These are phyloP conservation scores for Psilocybe tampanensis DNA, from an alignment of 768 basidiomycete species.

Conservation along the genomic window DNA sequence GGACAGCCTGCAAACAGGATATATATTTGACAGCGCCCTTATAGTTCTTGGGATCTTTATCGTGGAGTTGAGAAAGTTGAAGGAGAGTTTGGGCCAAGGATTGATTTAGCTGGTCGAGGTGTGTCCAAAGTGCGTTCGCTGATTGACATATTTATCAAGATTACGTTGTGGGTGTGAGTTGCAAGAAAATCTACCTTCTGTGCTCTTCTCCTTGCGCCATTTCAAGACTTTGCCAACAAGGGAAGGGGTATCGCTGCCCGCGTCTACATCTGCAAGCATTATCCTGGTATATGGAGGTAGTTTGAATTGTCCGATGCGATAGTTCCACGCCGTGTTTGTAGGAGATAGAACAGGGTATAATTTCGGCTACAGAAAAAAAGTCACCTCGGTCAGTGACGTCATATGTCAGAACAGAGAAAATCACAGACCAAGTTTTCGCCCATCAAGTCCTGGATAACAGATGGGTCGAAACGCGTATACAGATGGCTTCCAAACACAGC, in stretches of 20 bases:
- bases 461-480: conserved; percentile 85
- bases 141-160: background rate
- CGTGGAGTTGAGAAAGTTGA: conserved; percentile 51
- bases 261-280: conserved; percentile 94
- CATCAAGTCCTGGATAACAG: conserved; percentile 69
- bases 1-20: conserved; percentile 57
- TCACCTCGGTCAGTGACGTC: conserved; percentile 3
- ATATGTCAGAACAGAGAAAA: background rate
- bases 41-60: conserved; percentile 51
- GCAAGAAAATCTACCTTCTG: conserved; percentile 44
- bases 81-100: conserved; percentile 55
- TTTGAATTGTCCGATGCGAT: conserved; percentile 65
- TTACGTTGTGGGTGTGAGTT: background rate
- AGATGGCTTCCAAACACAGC: conserved; percentile 95
- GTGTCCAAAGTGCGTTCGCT: conserved; percentile 71
- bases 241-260: conserved; percentile 94
- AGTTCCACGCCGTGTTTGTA: conserved; percentile 74
- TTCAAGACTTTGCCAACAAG: conserved; percentile 89
- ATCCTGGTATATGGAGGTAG: conserved; percentile 85
- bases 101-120: conserved; percentile 64
- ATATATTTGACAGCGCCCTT: conserved; percentile 61
- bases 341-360: conserved; percentile 62
- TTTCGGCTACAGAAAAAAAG: conserved; percentile 29
- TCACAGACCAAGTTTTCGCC: conserved; percentile 46
- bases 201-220: conserved; percentile 75